These are phyloP conservation scores for Colletotrichum acutatum DNA, from an alignment of 2,329 filamentous ascomycete species.

Conservation along the genomic window DNA sequence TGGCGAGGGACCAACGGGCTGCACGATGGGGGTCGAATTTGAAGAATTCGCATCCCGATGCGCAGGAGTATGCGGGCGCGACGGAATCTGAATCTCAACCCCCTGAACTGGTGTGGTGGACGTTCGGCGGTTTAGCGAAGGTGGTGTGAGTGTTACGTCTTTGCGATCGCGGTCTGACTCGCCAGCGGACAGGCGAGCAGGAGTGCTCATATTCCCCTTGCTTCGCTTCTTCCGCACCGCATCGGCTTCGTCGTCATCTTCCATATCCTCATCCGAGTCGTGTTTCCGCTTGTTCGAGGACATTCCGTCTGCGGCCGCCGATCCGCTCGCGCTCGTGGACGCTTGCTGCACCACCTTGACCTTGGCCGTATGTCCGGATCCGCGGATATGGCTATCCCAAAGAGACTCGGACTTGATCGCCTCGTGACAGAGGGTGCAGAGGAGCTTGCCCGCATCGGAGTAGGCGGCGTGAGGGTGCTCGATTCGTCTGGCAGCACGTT, in stretches of 20 bases:
- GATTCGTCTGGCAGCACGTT: slow-evolving; percentile 79
- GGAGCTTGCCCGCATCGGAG: slow-evolving; percentile 73
- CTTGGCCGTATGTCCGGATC: slow-evolving; percentile 51
- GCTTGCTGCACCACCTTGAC: background rate
- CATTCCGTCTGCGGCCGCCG: slow-evolving; percentile 7
- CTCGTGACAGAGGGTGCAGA: slow-evolving; percentile 74
- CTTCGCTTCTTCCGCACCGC: slow-evolving; percentile 57
- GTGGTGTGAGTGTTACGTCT: slow-evolving; percentile 48
- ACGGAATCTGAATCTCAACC: slow-evolving; percentile 72
- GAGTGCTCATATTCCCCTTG: slow-evolving; percentile 48
- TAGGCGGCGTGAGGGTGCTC: slow-evolving; percentile 76
- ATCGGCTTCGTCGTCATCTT: slow-evolving; percentile 50
- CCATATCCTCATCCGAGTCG: slow-evolving; percentile 40
- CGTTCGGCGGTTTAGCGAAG: slow-evolving; percentile 55
- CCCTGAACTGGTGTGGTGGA: slow-evolving; percentile 65
- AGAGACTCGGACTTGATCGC: slow-evolving; percentile 72
- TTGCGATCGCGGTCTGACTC: slow-evolving; percentile 39
- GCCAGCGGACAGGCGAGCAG: slow-evolving; percentile 32
- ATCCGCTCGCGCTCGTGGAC: slow-evolving; percentile 24
- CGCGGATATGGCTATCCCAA: slow-evolving; percentile 72
- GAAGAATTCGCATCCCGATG: slow-evolving; percentile 52
- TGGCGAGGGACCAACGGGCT: slow-evolving; percentile 46
- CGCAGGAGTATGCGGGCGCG: slow-evolving; percentile 70
- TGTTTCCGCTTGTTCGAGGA: slow-evolving; percentile 44
- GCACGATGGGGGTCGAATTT: slow-evolving; percentile 50